Base-by-base conservation (phyloP, 352 stramenopile genomes). In the Pythium dissotocum region DNA sequence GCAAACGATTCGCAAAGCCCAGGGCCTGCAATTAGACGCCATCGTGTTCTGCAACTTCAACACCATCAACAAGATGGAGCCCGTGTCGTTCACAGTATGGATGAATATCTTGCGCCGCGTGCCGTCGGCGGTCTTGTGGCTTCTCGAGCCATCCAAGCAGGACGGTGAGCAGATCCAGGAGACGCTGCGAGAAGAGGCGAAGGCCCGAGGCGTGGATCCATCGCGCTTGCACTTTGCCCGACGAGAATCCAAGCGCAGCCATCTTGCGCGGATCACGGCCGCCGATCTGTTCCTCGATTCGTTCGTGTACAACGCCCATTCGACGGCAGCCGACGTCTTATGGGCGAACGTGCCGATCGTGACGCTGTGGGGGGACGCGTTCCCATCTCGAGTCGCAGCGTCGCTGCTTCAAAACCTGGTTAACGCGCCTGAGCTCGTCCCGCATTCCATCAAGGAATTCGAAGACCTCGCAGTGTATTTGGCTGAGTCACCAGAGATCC, bases 261-360 rank as follows among this genome's bases (percentile, higher is more conserved):
- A 99, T 71, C 72, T 98, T 6, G 73, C 75, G 13, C 83, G 97
- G 10, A 69, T 98, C 12, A 70, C 69, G 6, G 44, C 82, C 13
- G 91, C 87, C 0, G 95, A 99, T 70, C 24, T 99, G 4, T 98
- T 98, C 58, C 71, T 99, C n/a, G 97, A 99, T 69, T 98, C 94
- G 14, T 87, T 98, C 49, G 74, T 96, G 8, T 99, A 99, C 78
- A 98, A 95, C 48, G 96, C 96, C n/a, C 97, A 99, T 70, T 98
- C 95, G 13, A 97, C 97, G 2, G 96, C 94, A 16, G 80, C 85
- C 18, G 96, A 99, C 63, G 87, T 88, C 21, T 76, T 99, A 0
- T 97, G 84, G 78, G 78, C 87, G 1, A 83, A 90, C 55, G 76
- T 98, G 8, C 95, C 96, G 1, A 78, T 98, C 40, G 74, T 99